These are phyloP conservation scores for Backusella parvicylindrica DNA, from an alignment of 192 early-diverging fungal species.

Conservation along the genomic window DNA sequence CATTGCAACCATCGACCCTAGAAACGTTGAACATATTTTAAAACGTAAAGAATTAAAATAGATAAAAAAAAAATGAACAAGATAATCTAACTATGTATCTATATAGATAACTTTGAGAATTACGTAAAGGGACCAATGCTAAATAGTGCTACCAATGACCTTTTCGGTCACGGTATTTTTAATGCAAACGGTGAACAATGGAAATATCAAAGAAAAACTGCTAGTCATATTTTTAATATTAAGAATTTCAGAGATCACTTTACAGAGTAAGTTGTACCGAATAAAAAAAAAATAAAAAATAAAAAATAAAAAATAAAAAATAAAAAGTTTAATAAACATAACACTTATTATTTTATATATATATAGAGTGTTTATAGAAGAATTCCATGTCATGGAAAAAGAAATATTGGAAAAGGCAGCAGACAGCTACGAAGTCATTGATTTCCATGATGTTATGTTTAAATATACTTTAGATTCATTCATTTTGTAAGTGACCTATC, in stretches of 20 bases:
- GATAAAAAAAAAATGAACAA: neutral
- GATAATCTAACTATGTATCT: neutral
- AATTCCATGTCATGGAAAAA: conserved; percentile 15
- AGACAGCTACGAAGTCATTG: conserved; percentile 27
- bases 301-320: neutral
- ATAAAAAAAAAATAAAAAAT: too few relatives aligned
- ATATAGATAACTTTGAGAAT: conserved; percentile 33
- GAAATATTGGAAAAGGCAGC: conserved; percentile 26
- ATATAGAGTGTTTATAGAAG: conserved; percentile 30
- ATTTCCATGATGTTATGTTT: conserved; percentile 43
- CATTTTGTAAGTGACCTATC: conserved; percentile 27
- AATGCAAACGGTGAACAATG: conserved; percentile 57
- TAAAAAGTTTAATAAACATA: neutral
- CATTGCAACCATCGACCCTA: conserved; percentile 25
- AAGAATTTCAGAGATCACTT: conserved; percentile 39
- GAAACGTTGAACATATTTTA: conserved; percentile 33
- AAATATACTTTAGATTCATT: conserved; percentile 48
- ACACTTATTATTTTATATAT: neutral
- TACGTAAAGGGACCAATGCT: conserved; percentile 41
- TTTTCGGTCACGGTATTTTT: conserved; percentile 71
- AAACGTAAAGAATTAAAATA: conserved; percentile 15
- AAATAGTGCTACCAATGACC: conserved; percentile 38
- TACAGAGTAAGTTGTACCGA: conserved; percentile 26
- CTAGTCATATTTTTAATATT: conserved; percentile 34
- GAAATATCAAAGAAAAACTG: conserved; percentile 54